phyloP scores from a whole-genome alignment of 257 asterid genomes.

The Galeopsis tetrahit region DNA sequence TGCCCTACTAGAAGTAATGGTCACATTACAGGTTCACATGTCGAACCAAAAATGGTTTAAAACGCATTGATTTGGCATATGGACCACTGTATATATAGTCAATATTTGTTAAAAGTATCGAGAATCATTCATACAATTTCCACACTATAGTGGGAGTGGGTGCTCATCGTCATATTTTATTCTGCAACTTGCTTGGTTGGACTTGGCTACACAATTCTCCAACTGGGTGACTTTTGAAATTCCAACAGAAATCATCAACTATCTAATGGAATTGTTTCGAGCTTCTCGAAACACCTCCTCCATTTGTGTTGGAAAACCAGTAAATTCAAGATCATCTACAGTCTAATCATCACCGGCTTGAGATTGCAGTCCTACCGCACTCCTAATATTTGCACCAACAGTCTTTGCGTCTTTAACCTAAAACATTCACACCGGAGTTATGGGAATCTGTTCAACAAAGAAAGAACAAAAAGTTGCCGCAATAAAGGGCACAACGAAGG shows the following conservation, averaged over 20 bases:
- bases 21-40: too few relatives aligned
- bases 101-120: constrained; percentile 1
- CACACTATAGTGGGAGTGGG: not conserved
- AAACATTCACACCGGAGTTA: constrained; percentile 5
- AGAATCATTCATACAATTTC: not conserved
- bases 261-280: constrained; percentile 2
- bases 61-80: not conserved
- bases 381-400: constrained; percentile 62
- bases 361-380: constrained; percentile 53
- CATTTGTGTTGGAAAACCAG: constrained; percentile 7
- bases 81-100: not conserved
- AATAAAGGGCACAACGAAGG: not conserved
- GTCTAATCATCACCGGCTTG: constrained; percentile 41
- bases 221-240: not conserved
- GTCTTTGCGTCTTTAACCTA: constrained; percentile 73
- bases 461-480: not conserved
- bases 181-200: not conserved
- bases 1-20: not conserved
- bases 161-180: not conserved
- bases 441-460: not conserved
- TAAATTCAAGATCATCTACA: constrained; percentile 21
- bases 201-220: not conserved
- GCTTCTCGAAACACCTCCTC: not conserved
- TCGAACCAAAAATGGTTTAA: too few relatives aligned
- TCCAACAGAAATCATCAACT: not conserved